Evolutionary conservation across 805 yeast genomes (phyloP).

Genomic region (Candida maesae): DNA sequence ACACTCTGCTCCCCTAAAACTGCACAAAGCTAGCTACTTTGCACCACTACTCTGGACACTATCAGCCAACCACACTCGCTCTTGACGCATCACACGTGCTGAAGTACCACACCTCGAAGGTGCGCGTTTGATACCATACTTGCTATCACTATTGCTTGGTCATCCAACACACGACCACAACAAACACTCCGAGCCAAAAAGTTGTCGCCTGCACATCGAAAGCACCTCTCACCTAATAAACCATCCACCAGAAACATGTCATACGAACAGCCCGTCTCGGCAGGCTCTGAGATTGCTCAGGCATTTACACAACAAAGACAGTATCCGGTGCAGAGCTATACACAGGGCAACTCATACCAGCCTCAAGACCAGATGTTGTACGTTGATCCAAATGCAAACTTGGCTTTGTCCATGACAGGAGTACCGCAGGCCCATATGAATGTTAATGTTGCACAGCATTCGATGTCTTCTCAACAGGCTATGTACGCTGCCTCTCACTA

Average conservation of each 20-base stretch:
- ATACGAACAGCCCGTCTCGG: slow-evolving; percentile 2
- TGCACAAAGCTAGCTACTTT: no score
- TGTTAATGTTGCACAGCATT: neutral
- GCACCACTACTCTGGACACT: no score
- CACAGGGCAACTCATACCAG: neutral
- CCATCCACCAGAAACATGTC: neutral
- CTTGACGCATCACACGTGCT: no score
- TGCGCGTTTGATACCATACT: no score
- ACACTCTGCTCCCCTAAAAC: no score
- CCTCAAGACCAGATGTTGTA: neutral
- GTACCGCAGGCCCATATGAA: neutral
- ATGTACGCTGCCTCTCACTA: slow-evolving; percentile 3
- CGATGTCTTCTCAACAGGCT: neutral
- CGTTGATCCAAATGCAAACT: neutral
- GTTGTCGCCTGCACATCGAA: no score
- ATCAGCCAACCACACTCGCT: no score
- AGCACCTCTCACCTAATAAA: no score
- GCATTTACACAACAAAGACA: slow-evolving; percentile 5
- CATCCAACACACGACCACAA: no score
- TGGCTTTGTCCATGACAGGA: neutral
- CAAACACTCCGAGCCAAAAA: no score
- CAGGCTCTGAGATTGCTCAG: slow-evolving; percentile 1
- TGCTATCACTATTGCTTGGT: no score
- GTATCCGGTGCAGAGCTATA: slow-evolving; percentile 2
- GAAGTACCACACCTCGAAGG: no score